Evolutionary conservation across 2,329 filamentous ascomycete genomes (phyloP).

Genomic region (Lachnellula subtilissima): DNA sequence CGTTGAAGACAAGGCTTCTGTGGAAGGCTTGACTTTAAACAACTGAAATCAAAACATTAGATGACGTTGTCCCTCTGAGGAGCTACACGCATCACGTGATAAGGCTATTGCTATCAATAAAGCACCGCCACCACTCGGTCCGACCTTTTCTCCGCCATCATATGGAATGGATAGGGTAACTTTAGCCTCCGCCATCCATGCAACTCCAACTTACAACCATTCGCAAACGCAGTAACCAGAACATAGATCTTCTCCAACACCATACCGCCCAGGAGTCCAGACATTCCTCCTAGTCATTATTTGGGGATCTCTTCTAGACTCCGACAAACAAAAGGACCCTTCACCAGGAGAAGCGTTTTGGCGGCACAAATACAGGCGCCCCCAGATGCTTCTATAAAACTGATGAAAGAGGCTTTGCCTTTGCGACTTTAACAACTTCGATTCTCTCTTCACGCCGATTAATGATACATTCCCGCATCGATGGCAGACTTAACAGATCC

Average conservation of each 20-base stretch:
- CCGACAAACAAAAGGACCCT: background rate
- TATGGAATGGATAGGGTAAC: too few relatives aligned
- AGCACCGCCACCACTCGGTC: too few relatives aligned
- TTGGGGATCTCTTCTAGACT: background rate
- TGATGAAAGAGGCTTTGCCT: constrained; percentile 26
- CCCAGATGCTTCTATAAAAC: constrained; percentile 23
- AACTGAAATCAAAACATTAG: too few relatives aligned
- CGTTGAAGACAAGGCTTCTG: too few relatives aligned
- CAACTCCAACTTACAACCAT: too few relatives aligned
- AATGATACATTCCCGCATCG: background rate
- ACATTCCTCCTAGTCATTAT: background rate
- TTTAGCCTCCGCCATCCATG: too few relatives aligned
- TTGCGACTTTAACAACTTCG: constrained; percentile 2
- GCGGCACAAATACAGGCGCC: background rate
- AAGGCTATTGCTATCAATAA: too few relatives aligned
- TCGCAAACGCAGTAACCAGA: background rate
- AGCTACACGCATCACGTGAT: too few relatives aligned
- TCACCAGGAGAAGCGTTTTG: background rate
- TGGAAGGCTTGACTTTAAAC: too few relatives aligned
- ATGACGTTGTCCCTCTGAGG: too few relatives aligned
- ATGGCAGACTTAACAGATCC: constrained; percentile 17
- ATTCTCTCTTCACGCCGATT: background rate
- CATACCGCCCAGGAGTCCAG: background rate
- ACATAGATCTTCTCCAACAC: background rate
- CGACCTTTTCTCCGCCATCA: too few relatives aligned